Base-by-base conservation (phyloP, 192 early-diverging fungal species). In the Coemansia sp. region DNA sequence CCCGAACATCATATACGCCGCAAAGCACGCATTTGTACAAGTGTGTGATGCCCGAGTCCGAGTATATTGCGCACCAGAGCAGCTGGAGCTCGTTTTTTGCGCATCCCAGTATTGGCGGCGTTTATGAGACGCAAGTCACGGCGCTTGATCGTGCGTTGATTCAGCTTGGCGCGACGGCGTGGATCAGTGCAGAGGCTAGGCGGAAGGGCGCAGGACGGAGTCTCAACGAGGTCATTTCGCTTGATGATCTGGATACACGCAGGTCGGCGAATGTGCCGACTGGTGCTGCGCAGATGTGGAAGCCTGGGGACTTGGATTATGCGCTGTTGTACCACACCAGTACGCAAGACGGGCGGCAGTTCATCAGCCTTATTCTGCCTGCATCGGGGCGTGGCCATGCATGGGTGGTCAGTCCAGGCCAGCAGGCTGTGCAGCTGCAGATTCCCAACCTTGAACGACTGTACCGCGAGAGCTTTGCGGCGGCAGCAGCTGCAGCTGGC, bases 41-140 rank as follows among this genome's bases (percentile, higher is more conserved):
- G 71, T 84, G 94, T 64, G 78, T 71, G 24, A 93, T 97, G 93
- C 49, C 85, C 14, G 97, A 99, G 74, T 54, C 66, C 6, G 84
- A 88, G 14, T 99, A 87, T 74, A 85, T 82, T 16, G 82, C 83
- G 43, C 86, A 95, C 67, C 74, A 82, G 14, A 87, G 87, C 60
- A 83, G 90, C 62, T 89, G 95, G 76, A 70, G 87, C 10, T 82
- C 84, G 18, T 85, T 96, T 54, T 93, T 96, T 60, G 92, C 88
- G 61, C 89, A 96, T 71, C 89, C 94, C 22, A 81, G 87, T 24
- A 88, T 94, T 27, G 92, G 92, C 59, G 97, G 95, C 38, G 92
- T 97, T 7, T 99, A 99, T 69, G 97, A 99, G 83, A 90, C 93
- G 0, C 88, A 96, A 59, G 71, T 97, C 5, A 88, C 92, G 14